Percentiles rank a stretch among this genome's conserved stretches.
Evolutionary conservation across 2,329 filamentous ascomycete species (phyloP).

Genomic region (Cladosporium phlei): DNA sequence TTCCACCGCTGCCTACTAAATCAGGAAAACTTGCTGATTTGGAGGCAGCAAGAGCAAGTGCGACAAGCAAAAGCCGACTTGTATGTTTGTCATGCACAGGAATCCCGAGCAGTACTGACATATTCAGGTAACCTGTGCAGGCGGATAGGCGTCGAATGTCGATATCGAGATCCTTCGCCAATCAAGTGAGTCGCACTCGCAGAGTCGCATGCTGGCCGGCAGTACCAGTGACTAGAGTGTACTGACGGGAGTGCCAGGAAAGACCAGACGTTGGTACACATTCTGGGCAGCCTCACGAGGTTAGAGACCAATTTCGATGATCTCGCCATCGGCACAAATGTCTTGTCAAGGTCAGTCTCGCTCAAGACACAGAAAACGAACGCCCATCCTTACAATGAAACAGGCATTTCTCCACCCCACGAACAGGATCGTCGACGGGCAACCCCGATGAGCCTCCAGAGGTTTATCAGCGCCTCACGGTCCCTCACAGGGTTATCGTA

Average conservation of each 20-base stretch:
- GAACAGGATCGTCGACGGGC: background rate
- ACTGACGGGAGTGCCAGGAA: slow-evolving; percentile 41
- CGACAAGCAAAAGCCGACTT: slow-evolving; percentile 59
- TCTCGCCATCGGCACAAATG: too few species aligned
- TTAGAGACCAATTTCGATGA: slow-evolving; percentile 54
- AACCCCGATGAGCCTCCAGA: background rate
- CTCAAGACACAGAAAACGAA: background rate
- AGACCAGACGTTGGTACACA: slow-evolving; percentile 58
- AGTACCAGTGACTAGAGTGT: too few species aligned
- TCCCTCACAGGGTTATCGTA: slow-evolving; percentile 49
- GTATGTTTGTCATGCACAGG: slow-evolving; percentile 26
- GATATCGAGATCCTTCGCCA: slow-evolving; percentile 56
- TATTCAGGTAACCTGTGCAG: slow-evolving; percentile 46
- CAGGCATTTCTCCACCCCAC: background rate
- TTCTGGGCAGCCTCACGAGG: slow-evolving; percentile 52
- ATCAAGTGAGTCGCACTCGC: slow-evolving; percentile 49
- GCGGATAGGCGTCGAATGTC: slow-evolving; percentile 54
- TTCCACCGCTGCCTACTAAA: too few species aligned
- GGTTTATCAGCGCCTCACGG: slow-evolving; percentile 33
- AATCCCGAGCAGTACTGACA: background rate
- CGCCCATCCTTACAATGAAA: background rate
- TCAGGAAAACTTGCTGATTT: too few species aligned
- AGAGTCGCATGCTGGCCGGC: background rate
- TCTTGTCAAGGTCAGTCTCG: background rate
- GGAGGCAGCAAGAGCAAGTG: slow-evolving; percentile 62